These are phyloP conservation scores for Salvia splendens DNA, from an alignment of 257 asterid genomes.

Conservation along the genomic window DNA sequence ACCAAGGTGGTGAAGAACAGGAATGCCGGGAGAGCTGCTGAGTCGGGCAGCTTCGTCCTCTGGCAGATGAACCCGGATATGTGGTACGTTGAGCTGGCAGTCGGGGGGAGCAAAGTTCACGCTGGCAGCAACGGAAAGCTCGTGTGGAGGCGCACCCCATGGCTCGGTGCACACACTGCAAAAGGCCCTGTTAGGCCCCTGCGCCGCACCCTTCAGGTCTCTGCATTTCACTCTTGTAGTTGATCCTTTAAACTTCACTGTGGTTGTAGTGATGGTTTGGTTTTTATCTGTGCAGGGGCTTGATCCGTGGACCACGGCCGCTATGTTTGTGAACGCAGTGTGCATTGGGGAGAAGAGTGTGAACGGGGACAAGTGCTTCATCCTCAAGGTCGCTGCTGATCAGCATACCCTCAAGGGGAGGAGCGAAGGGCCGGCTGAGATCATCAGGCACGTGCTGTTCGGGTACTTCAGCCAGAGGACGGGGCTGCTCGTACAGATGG, in stretches of 20 bases:
- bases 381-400: conserved; percentile 75
- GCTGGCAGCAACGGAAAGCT: conserved; percentile 87
- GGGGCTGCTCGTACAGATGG: conserved; percentile 79
- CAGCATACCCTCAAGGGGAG: conserved; percentile 67
- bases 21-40: conserved; percentile 53
- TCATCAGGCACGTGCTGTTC: conserved; percentile 73
- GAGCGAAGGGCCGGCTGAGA: conserved; percentile 87
- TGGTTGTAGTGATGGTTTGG: background rate
- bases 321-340: conserved; percentile 66
- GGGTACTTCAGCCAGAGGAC: conserved; percentile 92
- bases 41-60: conserved; percentile 74
- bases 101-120: conserved; percentile 77
- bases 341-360: conserved; percentile 88
- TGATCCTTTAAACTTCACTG: background rate
- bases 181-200: conserved; percentile 84
- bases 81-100: conserved; percentile 91
- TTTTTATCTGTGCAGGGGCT: conserved; percentile 58
- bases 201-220: conserved; percentile 85
- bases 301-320: conserved; percentile 81
- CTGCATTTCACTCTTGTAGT: background rate
- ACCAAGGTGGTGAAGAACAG: conserved; percentile 71
- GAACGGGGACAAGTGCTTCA: conserved; percentile 82
- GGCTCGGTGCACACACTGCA: conserved; percentile 87
- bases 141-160: conserved; percentile 86
- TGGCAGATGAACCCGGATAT: conserved; percentile 89